A percentile compares a stretch with the other conserved stretches of the same genome.
Evolutionary conservation across 495 filamentous ascomycete genomes (phyloP).

Genomic region (Aspergillus kassunensis): DNA sequence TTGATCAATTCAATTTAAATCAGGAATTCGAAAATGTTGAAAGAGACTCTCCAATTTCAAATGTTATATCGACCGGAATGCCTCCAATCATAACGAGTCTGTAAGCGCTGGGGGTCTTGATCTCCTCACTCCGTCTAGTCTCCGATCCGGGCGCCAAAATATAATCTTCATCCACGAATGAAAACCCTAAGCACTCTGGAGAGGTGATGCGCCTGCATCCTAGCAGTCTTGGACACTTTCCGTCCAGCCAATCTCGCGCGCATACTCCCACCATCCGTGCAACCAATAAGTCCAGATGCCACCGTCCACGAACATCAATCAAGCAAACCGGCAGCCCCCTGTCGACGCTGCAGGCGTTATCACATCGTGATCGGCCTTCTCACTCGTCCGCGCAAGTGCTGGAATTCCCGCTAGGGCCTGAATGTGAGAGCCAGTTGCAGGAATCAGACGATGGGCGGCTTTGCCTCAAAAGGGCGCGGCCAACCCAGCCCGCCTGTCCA

Average conservation of each 20-base stretch:
- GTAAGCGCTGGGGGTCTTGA: slow-evolving; percentile 16
- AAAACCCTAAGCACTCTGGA: not conserved
- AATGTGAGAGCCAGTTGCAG: slow-evolving; percentile 11
- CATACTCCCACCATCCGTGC: slow-evolving; percentile 11
- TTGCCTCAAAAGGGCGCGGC: slow-evolving; percentile 38
- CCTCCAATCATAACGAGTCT: not conserved
- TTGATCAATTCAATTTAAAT: not conserved
- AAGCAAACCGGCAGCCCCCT: slow-evolving; percentile 2
- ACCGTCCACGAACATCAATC: not conserved
- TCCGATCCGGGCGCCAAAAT: slow-evolving; percentile 22
- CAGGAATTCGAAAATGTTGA: not conserved
- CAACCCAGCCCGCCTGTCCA: slow-evolving; percentile 27
- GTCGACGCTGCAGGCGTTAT: slow-evolving; percentile 30
- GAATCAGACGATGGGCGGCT: slow-evolving; percentile 13
- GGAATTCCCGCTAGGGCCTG: slow-evolving; percentile 13
- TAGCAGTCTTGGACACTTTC: slow-evolving; percentile 1
- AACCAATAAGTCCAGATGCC: slow-evolving; percentile 4
- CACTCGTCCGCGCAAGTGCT: slow-evolving; percentile 27
- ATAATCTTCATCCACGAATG: slow-evolving; percentile 12
- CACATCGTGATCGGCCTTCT: slow-evolving; percentile 33
- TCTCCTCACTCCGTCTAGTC: slow-evolving; percentile 6
- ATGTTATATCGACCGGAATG: not conserved
- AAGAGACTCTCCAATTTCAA: not conserved
- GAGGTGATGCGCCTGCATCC: slow-evolving; percentile 23
- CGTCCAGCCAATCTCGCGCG: slow-evolving; percentile 1